phyloP scores from a whole-genome alignment of 306 rosid species.

The Cercis canadensis region DNA sequence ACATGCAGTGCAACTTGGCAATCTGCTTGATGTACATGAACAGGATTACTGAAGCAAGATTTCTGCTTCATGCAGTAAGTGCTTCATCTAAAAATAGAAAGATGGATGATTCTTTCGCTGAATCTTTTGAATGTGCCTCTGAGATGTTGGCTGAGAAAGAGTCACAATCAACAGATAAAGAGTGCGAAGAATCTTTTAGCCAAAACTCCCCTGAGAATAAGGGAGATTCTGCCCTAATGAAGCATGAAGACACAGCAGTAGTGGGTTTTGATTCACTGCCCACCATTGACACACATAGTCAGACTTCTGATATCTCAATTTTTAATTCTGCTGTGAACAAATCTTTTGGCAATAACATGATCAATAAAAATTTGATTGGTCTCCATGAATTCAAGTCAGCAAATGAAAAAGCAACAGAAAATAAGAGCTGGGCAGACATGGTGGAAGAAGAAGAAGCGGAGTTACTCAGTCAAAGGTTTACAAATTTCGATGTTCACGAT shows the following conservation, averaged over 20 bases:
- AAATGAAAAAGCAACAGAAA: conserved; percentile 36
- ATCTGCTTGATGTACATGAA: conserved; percentile 81
- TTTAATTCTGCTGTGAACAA: conserved; percentile 1
- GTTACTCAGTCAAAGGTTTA: conserved; percentile 28
- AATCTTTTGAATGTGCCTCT: conserved; percentile 77
- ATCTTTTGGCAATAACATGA: conserved; percentile 28
- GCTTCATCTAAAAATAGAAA: conserved; percentile 60
- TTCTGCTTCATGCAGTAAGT: conserved; percentile 76
- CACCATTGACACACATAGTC: conserved; percentile 6
- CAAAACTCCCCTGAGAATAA: conserved; percentile 9
- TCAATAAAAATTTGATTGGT: too few relatives aligned
- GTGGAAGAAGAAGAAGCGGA: conserved; percentile 70
- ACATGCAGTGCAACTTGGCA: conserved; percentile 94
- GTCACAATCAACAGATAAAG: conserved; percentile 19
- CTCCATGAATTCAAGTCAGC: conserved; percentile 15
- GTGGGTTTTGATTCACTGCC: neutral
- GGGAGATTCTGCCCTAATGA: conserved; percentile 25
- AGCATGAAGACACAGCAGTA: conserved; percentile 25
- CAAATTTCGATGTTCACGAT: conserved; percentile 33
- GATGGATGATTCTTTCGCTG: conserved; percentile 80
- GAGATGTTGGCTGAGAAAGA: conserved; percentile 64
- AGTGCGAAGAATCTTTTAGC: neutral
- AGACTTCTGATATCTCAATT: conserved; percentile 31
- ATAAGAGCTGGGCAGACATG: conserved; percentile 97
- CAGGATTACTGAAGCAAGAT: conserved; percentile 71